Evolutionary conservation across 176 grass and related monocot genomes (phyloP).

Genomic region (Alopecurus myosuroides): DNA sequence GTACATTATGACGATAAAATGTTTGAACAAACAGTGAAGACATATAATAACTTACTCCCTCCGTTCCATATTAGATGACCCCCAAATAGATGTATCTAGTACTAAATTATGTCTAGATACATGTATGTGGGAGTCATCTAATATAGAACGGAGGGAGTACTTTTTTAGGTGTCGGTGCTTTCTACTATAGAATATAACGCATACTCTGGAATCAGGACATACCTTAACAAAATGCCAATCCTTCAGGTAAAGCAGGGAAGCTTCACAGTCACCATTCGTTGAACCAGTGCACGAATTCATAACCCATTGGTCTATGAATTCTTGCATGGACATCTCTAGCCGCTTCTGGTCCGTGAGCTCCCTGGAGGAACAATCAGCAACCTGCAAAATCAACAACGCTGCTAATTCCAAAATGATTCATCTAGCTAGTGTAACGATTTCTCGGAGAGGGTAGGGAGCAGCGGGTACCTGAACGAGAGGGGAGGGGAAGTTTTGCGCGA

Average conservation of each 20-base stretch:
- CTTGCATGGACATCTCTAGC: slow-evolving; percentile 71
- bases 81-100: too few relatives aligned
- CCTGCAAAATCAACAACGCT: slow-evolving; percentile 34
- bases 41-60: neutral
- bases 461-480: slow-evolving; percentile 42
- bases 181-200: neutral
- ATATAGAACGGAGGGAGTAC: too few relatives aligned
- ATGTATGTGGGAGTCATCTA: too few relatives aligned
- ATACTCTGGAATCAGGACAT: neutral
- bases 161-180: neutral
- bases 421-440: neutral
- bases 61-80: too few relatives aligned
- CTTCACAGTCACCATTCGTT: neutral
- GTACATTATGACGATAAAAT: neutral
- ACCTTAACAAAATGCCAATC: slow-evolving; percentile 98
- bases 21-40: neutral
- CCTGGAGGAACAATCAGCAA: slow-evolving; percentile 66
- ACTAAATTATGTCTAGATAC: too few relatives aligned
- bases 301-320: slow-evolving; percentile 64
- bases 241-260: slow-evolving; percentile 71
- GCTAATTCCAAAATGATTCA: slow-evolving; percentile 9
- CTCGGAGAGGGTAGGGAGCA: neutral
- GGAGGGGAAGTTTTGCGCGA: slow-evolving; percentile 34
- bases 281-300: slow-evolving; percentile 7
- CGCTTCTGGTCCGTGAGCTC: slow-evolving; percentile 78